Percentiles rank a stretch among this genome's conserved stretches.
These are phyloP conservation scores for Halophytophthora batemanensis DNA, from an alignment of 352 stramenopile genomes.

Conservation along the genomic window DNA sequence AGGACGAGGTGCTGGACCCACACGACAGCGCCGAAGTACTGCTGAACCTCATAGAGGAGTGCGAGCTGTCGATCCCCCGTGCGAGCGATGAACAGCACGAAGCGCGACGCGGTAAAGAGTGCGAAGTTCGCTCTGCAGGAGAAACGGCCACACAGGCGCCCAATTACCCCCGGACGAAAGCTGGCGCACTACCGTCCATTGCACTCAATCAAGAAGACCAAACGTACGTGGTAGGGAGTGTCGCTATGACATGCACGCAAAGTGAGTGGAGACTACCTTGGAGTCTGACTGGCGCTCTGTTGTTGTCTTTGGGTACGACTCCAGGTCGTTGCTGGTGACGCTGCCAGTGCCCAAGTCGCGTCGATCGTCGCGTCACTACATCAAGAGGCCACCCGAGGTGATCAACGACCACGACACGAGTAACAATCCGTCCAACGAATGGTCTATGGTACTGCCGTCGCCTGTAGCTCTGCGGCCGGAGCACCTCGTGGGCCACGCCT, in stretches of 20 bases:
- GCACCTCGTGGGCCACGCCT: conserved; percentile 57
- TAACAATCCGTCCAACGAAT: conserved; percentile 13
- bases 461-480: conserved; percentile 21
- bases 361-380: conserved; percentile 14
- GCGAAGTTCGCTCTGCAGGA: no score
- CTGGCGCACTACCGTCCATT: no score
- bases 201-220: no score
- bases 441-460: conserved; percentile 8
- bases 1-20: conserved; percentile 1
- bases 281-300: no score
- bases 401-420: conserved; percentile 1
- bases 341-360: conserved; percentile 7
- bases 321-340: conserved; percentile 1
- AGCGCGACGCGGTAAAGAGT: no score
- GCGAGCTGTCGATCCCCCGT: neutral
- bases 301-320: neutral
- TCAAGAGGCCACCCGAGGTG: neutral
- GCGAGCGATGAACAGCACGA: no score
- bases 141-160: no score
- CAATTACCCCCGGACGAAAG: no score
- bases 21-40: conserved; percentile 5
- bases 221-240: no score
- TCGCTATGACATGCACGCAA: no score
- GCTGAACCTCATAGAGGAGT: conserved; percentile 15
- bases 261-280: no score